Evolutionary conservation across 108 stramenopile genomes (phyloP), one percentile per base, ranked within the genome.

Genomic region (Fistulifera pelliculosa): DNA sequence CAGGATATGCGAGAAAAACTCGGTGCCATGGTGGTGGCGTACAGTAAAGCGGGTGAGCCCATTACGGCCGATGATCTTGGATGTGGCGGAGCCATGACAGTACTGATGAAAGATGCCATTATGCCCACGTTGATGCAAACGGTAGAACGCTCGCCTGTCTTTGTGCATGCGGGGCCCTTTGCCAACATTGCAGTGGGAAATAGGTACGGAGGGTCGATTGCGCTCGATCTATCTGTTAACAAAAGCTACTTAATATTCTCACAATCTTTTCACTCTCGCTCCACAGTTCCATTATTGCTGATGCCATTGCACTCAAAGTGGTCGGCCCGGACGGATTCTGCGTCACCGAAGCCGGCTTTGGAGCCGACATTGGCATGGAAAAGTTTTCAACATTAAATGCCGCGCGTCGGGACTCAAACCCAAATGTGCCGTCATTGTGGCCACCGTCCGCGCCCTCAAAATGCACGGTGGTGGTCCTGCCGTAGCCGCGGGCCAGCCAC

Each of bases 331-430:
- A 98, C 28, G 98, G 98, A 27, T 96, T 83, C 54, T 87, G 85
- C 38, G 93, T 99, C 28, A 99, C 96, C 10, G 98, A 99, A 71
- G 96, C 96, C 14, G 96, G 98, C 8, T 99, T 99, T 67, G 98
- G 98, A 3, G 77, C 56, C 43, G 56, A 57, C 41, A 57, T 57
- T 57, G 56, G 56, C 41, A 57, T 57, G 56, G 56, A 57, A 25
- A 99, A 99, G 68, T 97, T 96, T 96, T 96, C 87, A 96, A 99
- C 75, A 97, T 99, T 65, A 99, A 99, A 76, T 96, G 96, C 65
- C 75, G 98, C 1, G 75, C 76, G 61, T 78, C 75, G 27, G 93
- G 91, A 1, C 67, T 96, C 11, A 85, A 77, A 65, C 98, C 98
- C 0, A 82, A 88, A 51, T 93, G 86, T 47, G 96, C 92, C 4